Base-by-base conservation (phyloP, 2,329 filamentous ascomycete species). In the Botrytis cinerea region DNA sequence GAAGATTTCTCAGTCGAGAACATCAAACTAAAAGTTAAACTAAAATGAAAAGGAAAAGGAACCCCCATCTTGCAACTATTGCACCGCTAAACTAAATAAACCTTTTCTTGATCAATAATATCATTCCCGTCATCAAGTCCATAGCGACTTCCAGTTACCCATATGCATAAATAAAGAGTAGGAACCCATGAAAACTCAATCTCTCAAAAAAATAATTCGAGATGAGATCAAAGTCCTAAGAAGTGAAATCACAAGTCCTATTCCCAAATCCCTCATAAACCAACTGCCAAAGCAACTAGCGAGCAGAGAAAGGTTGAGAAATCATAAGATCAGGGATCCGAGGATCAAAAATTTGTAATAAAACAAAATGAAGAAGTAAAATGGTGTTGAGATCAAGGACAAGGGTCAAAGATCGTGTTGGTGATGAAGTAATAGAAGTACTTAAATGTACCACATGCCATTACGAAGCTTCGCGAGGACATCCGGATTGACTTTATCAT, bases 371-470 rank as follows among this genome's bases (percentile, higher is more conserved):
- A 73, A 74, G 75, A 77, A 78, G 64, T 61, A 70, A 75, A 78
- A 63, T 67, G n/a, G 18, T 38, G 18, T 67, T 28, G 9, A 51
- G 74, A 78, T 73, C 72, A 74, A 48, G 67, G 68, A 70, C 76
- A 78, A 76, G 61, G 35, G 72, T 60, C 45, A 75, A 67, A 70
- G 70, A 75, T 75, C 74, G 48, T 61, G 59, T n/a, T 45, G 25
- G 10, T 48, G 45, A 57, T 48, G n/a, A 18, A 20, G 20, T 32
- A 10, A 20, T 35, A 22, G 16, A 54, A 32, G 20, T 8, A 48
- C 14, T 73, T 79, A 81, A 73, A 81, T 81, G 72, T 80, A 81
- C 80, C 80, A 81, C 80, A 81, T 81, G 45, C 75, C 72, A 35
- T 71, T 75, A 22, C 79, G 79, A 72, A 81, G 78, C 22, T 75